A percentile compares a stretch with the other conserved stretches of the same genome.
Evolutionary conservation across 2,329 filamentous ascomycete species (phyloP).

Genomic region (Neoscytalidium dimidiatum): DNA sequence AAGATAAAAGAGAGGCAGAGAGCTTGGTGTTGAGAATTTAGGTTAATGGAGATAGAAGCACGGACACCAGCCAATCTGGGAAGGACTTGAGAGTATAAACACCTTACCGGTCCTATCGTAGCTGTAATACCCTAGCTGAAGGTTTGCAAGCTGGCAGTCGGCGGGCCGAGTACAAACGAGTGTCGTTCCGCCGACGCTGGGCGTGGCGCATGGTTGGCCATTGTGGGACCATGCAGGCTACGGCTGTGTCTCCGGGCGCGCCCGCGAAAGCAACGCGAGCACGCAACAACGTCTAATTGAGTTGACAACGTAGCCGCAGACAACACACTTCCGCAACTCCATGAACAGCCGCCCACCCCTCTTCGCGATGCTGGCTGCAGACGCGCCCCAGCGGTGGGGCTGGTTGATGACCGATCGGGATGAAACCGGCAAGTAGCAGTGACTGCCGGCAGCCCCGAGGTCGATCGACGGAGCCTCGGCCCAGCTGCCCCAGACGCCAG

Average conservation of each 20-base stretch:
- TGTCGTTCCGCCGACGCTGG: neutral
- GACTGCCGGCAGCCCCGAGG: conserved; percentile 19
- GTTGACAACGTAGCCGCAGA: too few species aligned
- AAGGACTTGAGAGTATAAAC: too few species aligned
- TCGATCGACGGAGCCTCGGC: conserved; percentile 19
- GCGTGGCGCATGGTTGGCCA: neutral
- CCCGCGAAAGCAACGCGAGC: too few species aligned
- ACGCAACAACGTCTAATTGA: too few species aligned
- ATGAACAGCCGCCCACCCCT: neutral
- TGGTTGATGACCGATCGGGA: neutral
- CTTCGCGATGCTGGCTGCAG: neutral
- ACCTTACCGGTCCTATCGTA: too few species aligned
- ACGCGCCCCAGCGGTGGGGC: neutral
- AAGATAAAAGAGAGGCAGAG: neutral
- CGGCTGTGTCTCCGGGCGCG: too few species aligned
- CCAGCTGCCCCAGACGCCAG: conserved; percentile 12
- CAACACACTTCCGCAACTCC: neutral
- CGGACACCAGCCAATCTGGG: neutral
- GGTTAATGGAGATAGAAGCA: neutral
- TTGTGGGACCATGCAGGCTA: too few species aligned
- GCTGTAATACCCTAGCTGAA: too few species aligned
- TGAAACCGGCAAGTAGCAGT: neutral
- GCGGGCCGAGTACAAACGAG: neutral
- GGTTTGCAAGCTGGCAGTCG: too few species aligned
- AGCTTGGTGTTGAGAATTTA: neutral